A percentile compares a stretch with the other conserved stretches of the same genome.
These are phyloP conservation scores for Suhomyces canberraensis DNA, from an alignment of 805 yeast genomes.

Conservation along the genomic window DNA sequence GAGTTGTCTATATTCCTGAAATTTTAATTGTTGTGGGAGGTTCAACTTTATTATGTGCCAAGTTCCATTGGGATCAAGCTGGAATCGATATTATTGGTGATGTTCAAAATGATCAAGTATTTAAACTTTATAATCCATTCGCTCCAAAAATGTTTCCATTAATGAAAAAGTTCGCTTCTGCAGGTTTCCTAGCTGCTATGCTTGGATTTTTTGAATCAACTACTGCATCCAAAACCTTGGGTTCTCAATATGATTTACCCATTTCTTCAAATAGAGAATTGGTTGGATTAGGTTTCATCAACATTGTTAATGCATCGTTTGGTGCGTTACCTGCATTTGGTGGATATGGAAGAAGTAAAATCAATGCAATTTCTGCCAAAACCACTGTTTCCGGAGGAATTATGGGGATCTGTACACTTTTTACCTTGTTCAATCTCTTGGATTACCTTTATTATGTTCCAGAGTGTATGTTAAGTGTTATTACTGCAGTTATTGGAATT, in stretches of 20 bases:
- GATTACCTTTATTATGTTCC: slow-evolving; percentile 73
- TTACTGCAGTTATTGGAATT: slow-evolving; percentile 70
- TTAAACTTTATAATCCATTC: slow-evolving; percentile 57
- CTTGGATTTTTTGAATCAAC: slow-evolving; percentile 92
- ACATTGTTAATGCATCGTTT: slow-evolving; percentile 60
- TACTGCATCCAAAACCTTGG: slow-evolving; percentile 85
- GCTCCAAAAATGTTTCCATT: slow-evolving; percentile 46
- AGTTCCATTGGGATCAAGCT: slow-evolving; percentile 44
- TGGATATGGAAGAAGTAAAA: slow-evolving; percentile 90
- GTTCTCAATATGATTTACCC: slow-evolving; percentile 65
- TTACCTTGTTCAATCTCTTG: slow-evolving; percentile 60
- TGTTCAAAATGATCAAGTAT: slow-evolving; percentile 44
- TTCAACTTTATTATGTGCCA: slow-evolving; percentile 51
- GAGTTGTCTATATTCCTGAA: slow-evolving; percentile 74
- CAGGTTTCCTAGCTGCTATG: slow-evolving; percentile 72
- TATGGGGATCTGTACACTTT: slow-evolving; percentile 71
- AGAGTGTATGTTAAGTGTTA: slow-evolving; percentile 71
- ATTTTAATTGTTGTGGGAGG: slow-evolving; percentile 70
- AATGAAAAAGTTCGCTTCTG: slow-evolving; percentile 57
- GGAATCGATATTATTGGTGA: slow-evolving; percentile 73
- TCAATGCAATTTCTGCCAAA: slow-evolving; percentile 79
- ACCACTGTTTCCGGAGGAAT: slow-evolving; percentile 82
- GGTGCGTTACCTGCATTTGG: slow-evolving; percentile 88
- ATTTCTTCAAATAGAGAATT: slow-evolving; percentile 86
- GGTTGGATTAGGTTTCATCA: slow-evolving; percentile 82